phyloP scores from a whole-genome alignment of 176 grass and related monocot genomes.

The Typha latifolia region DNA sequence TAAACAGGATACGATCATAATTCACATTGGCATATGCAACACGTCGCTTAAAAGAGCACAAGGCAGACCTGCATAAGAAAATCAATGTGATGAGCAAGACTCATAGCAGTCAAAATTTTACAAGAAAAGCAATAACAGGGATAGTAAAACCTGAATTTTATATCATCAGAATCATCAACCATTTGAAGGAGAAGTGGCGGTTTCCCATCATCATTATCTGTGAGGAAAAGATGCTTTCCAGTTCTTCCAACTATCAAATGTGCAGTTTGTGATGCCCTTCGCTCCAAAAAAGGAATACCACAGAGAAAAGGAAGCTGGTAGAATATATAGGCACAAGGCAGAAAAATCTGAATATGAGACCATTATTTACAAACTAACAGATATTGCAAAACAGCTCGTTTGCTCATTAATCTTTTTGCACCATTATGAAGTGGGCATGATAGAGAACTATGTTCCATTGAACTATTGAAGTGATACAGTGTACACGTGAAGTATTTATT shows the following conservation, averaged over 20 bases:
- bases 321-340: background rate
- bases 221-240: conserved; percentile 89
- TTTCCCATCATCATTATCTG: conserved; percentile 63
- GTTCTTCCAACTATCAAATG: conserved; percentile 88
- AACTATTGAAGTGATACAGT: no score
- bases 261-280: conserved; percentile 47
- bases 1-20: conserved; percentile 87
- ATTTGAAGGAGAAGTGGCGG: conserved; percentile 77
- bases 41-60: conserved; percentile 63
- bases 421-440: no score
- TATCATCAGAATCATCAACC: conserved; percentile 69
- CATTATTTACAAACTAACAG: no score
- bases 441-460: no score
- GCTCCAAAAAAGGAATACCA: conserved; percentile 68
- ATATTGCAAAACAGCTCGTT: no score
- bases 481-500: no score
- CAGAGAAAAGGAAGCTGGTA: conserved; percentile 89
- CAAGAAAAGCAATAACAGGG: background rate
- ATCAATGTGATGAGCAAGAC: conserved; percentile 20
- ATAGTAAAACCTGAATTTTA: conserved; percentile 68
- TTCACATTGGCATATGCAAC: conserved; percentile 90
- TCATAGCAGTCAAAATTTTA: background rate
- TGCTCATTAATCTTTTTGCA: no score
- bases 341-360: conserved; percentile 3
- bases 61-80: conserved; percentile 54